These are phyloP conservation scores for Pseudozyma tsukubaensis DNA, from an alignment of 1,284 basidiomycete species.

Conservation along the genomic window DNA sequence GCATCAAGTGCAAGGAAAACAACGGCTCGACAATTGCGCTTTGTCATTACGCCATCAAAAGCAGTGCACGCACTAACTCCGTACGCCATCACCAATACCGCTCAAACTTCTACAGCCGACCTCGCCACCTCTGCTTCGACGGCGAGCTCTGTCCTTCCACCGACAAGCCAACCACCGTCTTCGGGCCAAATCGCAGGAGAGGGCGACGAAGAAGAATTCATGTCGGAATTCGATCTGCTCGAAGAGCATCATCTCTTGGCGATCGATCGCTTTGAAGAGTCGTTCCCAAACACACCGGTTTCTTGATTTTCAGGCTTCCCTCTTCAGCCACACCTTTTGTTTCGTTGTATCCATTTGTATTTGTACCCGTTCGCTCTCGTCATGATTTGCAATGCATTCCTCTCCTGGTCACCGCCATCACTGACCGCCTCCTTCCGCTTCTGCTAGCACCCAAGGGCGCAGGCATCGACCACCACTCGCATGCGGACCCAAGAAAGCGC, in stretches of 20 bases:
- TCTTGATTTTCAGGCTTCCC: background rate
- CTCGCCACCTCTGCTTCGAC: background rate
- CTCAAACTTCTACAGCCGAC: background rate
- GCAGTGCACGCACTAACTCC: slow-evolving; percentile 17
- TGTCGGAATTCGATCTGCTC: slow-evolving; percentile 6
- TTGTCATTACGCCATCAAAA: slow-evolving; percentile 19
- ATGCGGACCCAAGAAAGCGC: no score
- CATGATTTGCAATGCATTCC: background rate
- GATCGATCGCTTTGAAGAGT: slow-evolving; percentile 11
- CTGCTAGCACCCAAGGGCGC: no score
- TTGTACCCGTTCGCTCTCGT: background rate
- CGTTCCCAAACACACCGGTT: slow-evolving; percentile 1
- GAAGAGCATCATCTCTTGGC: slow-evolving; percentile 20
- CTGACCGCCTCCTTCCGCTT: no score
- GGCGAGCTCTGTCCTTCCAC: background rate
- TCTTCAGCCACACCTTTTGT: no score
- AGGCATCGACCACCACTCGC: no score
- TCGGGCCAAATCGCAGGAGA: background rate
- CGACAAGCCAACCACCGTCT: background rate
- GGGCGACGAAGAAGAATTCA: slow-evolving; percentile 11
- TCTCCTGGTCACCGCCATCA: background rate
- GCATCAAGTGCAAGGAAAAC: background rate
- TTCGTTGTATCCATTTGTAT: background rate
- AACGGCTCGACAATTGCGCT: slow-evolving; percentile 14
- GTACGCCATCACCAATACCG: slow-evolving; percentile 3